Evolutionary conservation across 768 basidiomycete species (phyloP).

Genomic region (Tulasnella sp.): DNA sequence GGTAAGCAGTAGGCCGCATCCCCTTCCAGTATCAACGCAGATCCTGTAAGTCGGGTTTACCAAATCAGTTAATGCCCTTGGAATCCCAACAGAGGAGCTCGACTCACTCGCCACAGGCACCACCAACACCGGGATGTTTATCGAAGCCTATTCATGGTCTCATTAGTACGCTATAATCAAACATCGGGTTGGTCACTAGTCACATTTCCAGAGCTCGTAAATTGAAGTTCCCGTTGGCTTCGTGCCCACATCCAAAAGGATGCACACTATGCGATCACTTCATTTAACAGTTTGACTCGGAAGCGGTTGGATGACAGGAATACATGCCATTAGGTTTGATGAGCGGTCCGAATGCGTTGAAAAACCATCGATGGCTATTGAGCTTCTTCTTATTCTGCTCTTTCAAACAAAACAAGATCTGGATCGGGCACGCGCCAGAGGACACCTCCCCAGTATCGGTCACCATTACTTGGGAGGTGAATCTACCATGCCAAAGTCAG

Average conservation of each 20-base stretch:
- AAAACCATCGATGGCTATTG: slow-evolving; percentile 95
- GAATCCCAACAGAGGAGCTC: neutral
- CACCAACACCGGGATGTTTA: slow-evolving; percentile 75
- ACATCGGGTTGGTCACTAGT: slow-evolving; percentile 16
- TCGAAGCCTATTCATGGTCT: slow-evolving; percentile 46
- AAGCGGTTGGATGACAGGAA: too few species aligned
- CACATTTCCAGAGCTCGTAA: slow-evolving; percentile 93
- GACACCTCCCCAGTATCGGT: slow-evolving; percentile 73
- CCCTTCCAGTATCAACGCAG: slow-evolving; percentile 70
- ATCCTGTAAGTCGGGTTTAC: slow-evolving; percentile 38
- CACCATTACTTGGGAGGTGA: slow-evolving; percentile 69
- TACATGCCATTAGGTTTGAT: slow-evolving; percentile 66
- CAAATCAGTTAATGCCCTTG: neutral
- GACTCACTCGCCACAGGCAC: slow-evolving; percentile 85
- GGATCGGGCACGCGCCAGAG: slow-evolving; percentile 64
- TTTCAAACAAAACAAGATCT: slow-evolving; percentile 84
- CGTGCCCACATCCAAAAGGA: slow-evolving; percentile 91
- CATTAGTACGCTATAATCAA: neutral
- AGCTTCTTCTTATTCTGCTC: slow-evolving; percentile 97
- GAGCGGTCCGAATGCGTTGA: slow-evolving; percentile 87
- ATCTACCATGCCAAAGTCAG: slow-evolving; percentile 32
- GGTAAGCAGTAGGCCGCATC: slow-evolving; percentile 55
- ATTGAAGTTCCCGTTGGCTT: slow-evolving; percentile 91
- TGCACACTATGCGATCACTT: slow-evolving; percentile 45
- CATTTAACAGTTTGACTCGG: too few species aligned